Evolutionary conservation across 2,329 filamentous ascomycete species (phyloP).

Genomic region (Lecanoromycetidae sp.): DNA sequence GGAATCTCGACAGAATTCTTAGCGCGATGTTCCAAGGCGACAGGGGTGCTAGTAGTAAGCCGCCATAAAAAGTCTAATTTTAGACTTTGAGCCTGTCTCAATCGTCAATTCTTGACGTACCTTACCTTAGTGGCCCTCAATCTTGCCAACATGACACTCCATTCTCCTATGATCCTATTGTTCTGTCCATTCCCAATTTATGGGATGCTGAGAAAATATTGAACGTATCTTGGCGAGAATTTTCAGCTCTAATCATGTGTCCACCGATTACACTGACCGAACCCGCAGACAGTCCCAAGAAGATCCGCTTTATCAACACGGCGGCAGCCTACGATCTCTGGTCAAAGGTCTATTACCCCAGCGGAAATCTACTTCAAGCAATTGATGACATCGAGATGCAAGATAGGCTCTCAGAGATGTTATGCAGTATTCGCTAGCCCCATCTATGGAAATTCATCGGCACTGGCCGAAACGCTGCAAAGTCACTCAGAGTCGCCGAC

Average conservation of each 20-base stretch:
- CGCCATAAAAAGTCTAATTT: too few relatives aligned
- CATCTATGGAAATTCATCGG: slow-evolving; percentile 33
- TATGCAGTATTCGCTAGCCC: slow-evolving; percentile 20
- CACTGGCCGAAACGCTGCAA: slow-evolving; percentile 51
- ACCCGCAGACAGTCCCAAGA: neutral
- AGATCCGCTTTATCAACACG: slow-evolving; percentile 17
- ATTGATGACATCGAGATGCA: slow-evolving; percentile 48
- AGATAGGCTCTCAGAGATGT: slow-evolving; percentile 38
- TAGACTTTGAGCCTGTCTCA: too few relatives aligned
- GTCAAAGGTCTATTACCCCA: slow-evolving; percentile 49
- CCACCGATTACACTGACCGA: neutral
- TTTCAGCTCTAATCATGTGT: neutral
- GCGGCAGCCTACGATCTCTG: slow-evolving; percentile 36
- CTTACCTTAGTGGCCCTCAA: too few relatives aligned
- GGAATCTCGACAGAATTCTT: too few relatives aligned
- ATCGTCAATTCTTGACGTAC: too few relatives aligned
- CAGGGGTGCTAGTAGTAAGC: too few relatives aligned
- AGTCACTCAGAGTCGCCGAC: slow-evolving; percentile 20
- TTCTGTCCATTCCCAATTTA: too few relatives aligned
- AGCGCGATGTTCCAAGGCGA: too few relatives aligned
- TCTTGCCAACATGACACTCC: too few relatives aligned
- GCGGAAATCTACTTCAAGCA: slow-evolving; percentile 54
- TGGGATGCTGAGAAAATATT: too few relatives aligned
- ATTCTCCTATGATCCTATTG: too few relatives aligned
- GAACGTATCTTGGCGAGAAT: neutral